Evolutionary conservation across 2,329 filamentous ascomycete genomes (phyloP), one percentile per base, ranked within the genome.

Genomic region (Fonsecaea multimorphosa): DNA sequence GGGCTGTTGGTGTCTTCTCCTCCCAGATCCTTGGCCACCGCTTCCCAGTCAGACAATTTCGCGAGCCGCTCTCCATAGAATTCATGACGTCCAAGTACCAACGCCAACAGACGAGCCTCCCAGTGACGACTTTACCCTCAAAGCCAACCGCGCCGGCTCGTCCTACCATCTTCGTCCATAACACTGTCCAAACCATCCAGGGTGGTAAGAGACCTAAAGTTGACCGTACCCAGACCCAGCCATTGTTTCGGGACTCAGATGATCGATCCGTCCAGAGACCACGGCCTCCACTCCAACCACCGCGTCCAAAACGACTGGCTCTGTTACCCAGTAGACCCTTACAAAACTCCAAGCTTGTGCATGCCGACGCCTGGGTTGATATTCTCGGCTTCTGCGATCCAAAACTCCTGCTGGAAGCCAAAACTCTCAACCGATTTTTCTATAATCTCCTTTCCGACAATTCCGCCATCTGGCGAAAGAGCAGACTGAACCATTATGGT

Each of bases 321-420:
- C n/a, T 66, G 22, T 34, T 44, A 22, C 64, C 64, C 2, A 69
- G 60, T 58, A 40, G 49, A 66, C 44, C 58, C 19, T 9, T 61
- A 6, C 32, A 34, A 34, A 34, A 32, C 19, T 54, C 58, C 9
- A 46, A 56, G 44, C 59, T 1, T 64, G 56, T 65, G 44, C 53
- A 71, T 19, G 64, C 53, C 29, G 71, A 71, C 60, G 63, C 70
- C 11, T 72, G 71, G 71, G 61, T 63, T 49, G 36, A 40, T 8
- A 68, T 72, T n/a, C 63, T 72, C 14, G 58, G 65, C 46, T 69
- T 67, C 52, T 70, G 66, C 49, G 63, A 71, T 19, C 68, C 68
- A 9, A 69, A 62, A 52, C 66, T 70, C 44, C 56, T 72, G 11
- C 49, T 71, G 14, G 59, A 66, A 44, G 67, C 65, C 11, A 70